These are phyloP conservation scores for Theileria luwenshuni DNA, from an alignment of 169 alveolate genomes.

Conservation along the genomic window DNA sequence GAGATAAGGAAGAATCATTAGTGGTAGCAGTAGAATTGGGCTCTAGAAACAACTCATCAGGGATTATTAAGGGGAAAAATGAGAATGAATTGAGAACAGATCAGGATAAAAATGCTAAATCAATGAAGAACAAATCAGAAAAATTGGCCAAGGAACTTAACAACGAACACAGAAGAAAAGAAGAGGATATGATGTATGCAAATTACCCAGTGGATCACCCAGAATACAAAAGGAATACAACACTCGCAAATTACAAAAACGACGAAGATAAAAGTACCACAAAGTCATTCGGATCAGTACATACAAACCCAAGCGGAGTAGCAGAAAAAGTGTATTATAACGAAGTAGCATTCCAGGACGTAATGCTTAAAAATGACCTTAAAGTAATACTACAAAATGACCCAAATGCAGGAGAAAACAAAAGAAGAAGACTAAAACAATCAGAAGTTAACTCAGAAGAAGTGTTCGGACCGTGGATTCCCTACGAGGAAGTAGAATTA, in stretches of 20 bases:
- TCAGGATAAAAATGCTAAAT: not conserved
- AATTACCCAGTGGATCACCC: slow-evolving; percentile 65
- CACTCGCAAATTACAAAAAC: slow-evolving; percentile 10
- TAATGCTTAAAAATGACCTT: slow-evolving; percentile 31
- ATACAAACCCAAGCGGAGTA: slow-evolving; percentile 52
- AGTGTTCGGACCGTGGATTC: slow-evolving; percentile 66
- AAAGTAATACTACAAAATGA: slow-evolving; percentile 23
- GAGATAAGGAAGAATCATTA: slow-evolving; percentile 10
- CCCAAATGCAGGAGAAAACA: slow-evolving; percentile 10
- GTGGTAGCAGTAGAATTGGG: slow-evolving; percentile 43
- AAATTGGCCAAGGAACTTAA: slow-evolving; percentile 9
- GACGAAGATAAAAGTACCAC: slow-evolving; percentile 15
- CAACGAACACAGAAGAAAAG: slow-evolving; percentile 45
- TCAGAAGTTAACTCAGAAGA: slow-evolving; percentile 39
- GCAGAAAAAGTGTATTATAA: slow-evolving; percentile 60
- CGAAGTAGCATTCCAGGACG: slow-evolving; percentile 46
- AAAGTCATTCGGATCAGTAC: slow-evolving; percentile 40
- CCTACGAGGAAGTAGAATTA: slow-evolving; percentile 55
- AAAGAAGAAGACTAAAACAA: slow-evolving; percentile 31
- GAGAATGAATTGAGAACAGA: not conserved
- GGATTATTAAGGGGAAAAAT: not conserved
- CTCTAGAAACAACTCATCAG: slow-evolving; percentile 30
- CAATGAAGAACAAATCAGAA: slow-evolving; percentile 3
- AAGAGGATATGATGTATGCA: slow-evolving; percentile 39
- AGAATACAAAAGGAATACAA: slow-evolving; percentile 19